Conservation (phyloP, 768 basidiomycete species). For the Thelephora aurantiotincta region DNA sequence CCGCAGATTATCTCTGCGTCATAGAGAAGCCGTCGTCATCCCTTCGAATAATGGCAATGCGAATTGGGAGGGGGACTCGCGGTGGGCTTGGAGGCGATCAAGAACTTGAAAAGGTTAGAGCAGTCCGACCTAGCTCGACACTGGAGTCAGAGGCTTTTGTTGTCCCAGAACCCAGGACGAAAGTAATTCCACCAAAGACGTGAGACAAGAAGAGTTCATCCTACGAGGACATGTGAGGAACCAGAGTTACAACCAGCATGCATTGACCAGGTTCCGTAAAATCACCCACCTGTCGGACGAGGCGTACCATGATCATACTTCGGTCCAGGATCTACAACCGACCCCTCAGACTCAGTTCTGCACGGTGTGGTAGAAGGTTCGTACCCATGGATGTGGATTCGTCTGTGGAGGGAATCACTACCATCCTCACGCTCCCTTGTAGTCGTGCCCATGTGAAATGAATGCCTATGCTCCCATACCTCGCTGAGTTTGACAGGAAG, state of each 20-base stretch:
- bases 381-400: constrained; percentile 27
- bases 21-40: too few species aligned
- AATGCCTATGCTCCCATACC: constrained; percentile 11
- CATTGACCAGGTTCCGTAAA: neutral
- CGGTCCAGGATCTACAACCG: constrained; percentile 26
- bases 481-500: neutral
- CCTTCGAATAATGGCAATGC: too few species aligned
- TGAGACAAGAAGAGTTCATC: constrained; percentile 58
- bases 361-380: neutral
- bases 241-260: neutral
- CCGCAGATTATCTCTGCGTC: too few species aligned
- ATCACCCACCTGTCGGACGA: constrained; percentile 54
- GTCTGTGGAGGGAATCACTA: constrained; percentile 30
- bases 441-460: constrained; percentile 23
- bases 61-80: neutral
- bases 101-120: neutral
- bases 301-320: constrained; percentile 55
- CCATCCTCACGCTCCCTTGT: constrained; percentile 27
- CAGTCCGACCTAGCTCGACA: constrained; percentile 42
- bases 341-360: constrained; percentile 12
- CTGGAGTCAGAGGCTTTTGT: constrained; percentile 49
- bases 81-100: neutral
- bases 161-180: constrained; percentile 58
- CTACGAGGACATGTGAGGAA: constrained; percentile 20
- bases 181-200: constrained; percentile 60